These are phyloP conservation scores for Graphiopsis chlorocephala DNA, from an alignment of 2,329 filamentous ascomycete species.

Conservation along the genomic window DNA sequence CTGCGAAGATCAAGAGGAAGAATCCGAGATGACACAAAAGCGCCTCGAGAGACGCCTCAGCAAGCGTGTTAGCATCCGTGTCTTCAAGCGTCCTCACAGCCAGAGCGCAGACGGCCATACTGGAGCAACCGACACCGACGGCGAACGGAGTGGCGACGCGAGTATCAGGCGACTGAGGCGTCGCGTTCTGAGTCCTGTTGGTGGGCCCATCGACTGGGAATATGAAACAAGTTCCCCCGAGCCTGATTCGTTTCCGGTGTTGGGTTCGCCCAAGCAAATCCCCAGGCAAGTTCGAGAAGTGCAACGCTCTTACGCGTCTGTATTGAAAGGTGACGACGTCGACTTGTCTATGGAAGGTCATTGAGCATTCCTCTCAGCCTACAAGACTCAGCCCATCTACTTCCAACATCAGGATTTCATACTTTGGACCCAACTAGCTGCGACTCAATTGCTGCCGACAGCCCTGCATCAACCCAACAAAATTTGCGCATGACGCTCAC, in stretches of 20 bases:
- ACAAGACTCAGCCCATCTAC: background rate
- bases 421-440: background rate
- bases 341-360: background rate
- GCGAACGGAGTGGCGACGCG: slow-evolving; percentile 38
- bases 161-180: slow-evolving; percentile 43
- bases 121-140: slow-evolving; percentile 40
- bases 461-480: background rate
- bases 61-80: slow-evolving; percentile 38
- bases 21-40: slow-evolving; percentile 11
- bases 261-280: background rate
- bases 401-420: background rate
- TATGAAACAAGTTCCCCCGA: slow-evolving; percentile 22
- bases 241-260: background rate
- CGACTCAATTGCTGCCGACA: background rate
- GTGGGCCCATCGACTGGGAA: slow-evolving; percentile 19
- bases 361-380: background rate
- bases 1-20: slow-evolving; percentile 27
- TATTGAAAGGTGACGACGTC: background rate
- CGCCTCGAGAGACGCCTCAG: slow-evolving; percentile 39
- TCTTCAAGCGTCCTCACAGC: slow-evolving; percentile 47
- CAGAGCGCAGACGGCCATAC: slow-evolving; percentile 46
- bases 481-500: background rate
- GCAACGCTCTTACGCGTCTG: slow-evolving; percentile 5
- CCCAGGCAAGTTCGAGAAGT: background rate
- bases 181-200: slow-evolving; percentile 39